A percentile compares a stretch with the other conserved stretches of the same genome.
phyloP scores from a whole-genome alignment of 2,329 filamentous ascomycete species.

The Taxawa tesnikishii region DNA sequence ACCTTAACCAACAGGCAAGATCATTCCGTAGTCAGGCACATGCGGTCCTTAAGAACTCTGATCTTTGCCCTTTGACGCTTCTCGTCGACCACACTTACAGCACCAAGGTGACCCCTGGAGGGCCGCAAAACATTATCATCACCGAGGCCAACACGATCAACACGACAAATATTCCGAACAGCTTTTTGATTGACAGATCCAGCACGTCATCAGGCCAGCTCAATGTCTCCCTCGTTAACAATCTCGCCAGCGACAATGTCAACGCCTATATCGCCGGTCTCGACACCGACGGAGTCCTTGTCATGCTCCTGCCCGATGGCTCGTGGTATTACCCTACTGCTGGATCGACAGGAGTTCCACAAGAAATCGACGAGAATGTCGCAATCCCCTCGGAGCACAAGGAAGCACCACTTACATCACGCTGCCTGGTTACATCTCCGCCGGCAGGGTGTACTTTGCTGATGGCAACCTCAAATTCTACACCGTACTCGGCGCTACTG shows the following conservation, averaged over 20 bases:
- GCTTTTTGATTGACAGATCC: constrained; percentile 1
- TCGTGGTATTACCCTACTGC: constrained; percentile 31
- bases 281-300: constrained; percentile 26
- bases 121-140: constrained; percentile 12
- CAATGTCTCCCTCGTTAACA: constrained; percentile 28
- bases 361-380: constrained; percentile 25
- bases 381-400: constrained; percentile 29
- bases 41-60: too few relatives aligned
- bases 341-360: constrained; percentile 20
- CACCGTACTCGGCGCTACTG: constrained; percentile 22
- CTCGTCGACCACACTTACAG: too few relatives aligned
- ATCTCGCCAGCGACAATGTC: constrained; percentile 24
- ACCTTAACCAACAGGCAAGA: too few relatives aligned
- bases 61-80: too few relatives aligned
- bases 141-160: constrained; percentile 15
- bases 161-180: constrained; percentile 8
- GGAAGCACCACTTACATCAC: constrained; percentile 27
- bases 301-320: constrained; percentile 32
- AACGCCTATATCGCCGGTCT: constrained; percentile 36
- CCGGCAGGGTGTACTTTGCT: constrained; percentile 35
- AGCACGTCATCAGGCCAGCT: constrained; percentile 3
- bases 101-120: constrained; percentile 12
- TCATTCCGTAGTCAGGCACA: too few relatives aligned
- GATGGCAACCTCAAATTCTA: constrained; percentile 31
- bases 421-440: constrained; percentile 27